Base-by-base conservation (phyloP, 192 early-diverging fungal species). In the Coemansia sp. region DNA sequence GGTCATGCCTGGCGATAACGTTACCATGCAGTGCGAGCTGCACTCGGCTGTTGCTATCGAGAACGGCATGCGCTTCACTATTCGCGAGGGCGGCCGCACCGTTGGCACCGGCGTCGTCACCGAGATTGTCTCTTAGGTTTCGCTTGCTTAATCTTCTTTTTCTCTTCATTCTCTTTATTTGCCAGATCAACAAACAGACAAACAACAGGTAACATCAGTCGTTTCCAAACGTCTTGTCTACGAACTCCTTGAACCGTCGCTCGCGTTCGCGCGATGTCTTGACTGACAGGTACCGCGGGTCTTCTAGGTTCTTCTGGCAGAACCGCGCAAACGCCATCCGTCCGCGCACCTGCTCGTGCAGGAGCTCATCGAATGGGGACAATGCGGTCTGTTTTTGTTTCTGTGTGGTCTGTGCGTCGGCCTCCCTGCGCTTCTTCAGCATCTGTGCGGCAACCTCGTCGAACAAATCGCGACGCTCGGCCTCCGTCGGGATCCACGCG, bases 1-100 rank as follows among this genome's bases (percentile, higher is more conserved):
- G 92, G 90, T 99, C 60, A 94, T 97, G 91, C 97, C 97, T 9
- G 97, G 97, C 32, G 96, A 98, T 73, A 98, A 99, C 75, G 87
- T 96, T 41, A 89, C 89, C 63, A 88, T 99, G 88, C 62, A 88
- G 73, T 89, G 94, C 78, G 94, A 97, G 84, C 86, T 95, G 66
- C 74, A 87, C 32, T 73, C 88, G 62, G 86, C 91, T 40, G 88
- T 98, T 63, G 93, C 97, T 58, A 82, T 98, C 72, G 95, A 99
- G 73, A 90, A 91, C 74, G 95, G 95, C 62, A 87, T 95, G 84
- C 89, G 96, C 69, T 99, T 98, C 87, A 98, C 97, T 59, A 90
- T 99, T 57, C 93, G 96, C 72, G 96, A 99, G 82, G 97, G 97
- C 73, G 94, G 95, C 26, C 94, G 91, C 75, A 99, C 97, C 15